phyloP scores from a whole-genome alignment of 2,329 filamentous ascomycete species.

The Trichoderma sp. region DNA sequence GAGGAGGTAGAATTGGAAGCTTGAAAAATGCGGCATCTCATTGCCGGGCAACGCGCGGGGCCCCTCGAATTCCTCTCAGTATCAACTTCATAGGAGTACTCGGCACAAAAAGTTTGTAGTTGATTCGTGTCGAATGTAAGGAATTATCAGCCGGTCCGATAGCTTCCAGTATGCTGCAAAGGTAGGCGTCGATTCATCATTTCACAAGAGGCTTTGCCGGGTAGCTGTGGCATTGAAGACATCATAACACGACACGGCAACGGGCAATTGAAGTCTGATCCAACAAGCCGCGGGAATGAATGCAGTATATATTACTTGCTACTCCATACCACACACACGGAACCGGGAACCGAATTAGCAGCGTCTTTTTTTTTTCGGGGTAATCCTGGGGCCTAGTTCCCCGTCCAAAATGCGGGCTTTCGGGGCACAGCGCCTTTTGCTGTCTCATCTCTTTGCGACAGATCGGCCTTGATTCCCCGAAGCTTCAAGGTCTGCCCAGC shows the following conservation, averaged over 20 bases:
- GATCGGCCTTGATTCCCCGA: not conserved
- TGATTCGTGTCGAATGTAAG: not conserved
- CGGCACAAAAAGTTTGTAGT: not conserved
- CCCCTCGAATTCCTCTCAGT: not conserved
- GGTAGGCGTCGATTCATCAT: not conserved
- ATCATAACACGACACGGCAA: not conserved
- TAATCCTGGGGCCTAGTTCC: not conserved
- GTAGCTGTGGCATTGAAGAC: not conserved
- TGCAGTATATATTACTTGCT: not conserved
- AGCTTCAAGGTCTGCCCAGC: not conserved
- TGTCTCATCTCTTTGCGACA: not conserved
- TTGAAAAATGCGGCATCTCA: not conserved
- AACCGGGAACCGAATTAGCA: not conserved
- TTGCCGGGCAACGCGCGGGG: constrained; percentile 5
- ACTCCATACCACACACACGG: not conserved
- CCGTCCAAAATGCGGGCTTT: not conserved
- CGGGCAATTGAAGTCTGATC: not conserved
- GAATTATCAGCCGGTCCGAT: not conserved
- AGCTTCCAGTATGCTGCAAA: not conserved
- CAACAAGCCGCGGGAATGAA: not conserved
- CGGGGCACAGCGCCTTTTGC: not conserved
- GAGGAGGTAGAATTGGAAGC: not conserved
- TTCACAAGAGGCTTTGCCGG: not conserved
- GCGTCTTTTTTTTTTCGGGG: not conserved
- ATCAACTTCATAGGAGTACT: not conserved